Conservation (phyloP, 192 early-diverging fungal species). For the Coemansia sp. region DNA sequence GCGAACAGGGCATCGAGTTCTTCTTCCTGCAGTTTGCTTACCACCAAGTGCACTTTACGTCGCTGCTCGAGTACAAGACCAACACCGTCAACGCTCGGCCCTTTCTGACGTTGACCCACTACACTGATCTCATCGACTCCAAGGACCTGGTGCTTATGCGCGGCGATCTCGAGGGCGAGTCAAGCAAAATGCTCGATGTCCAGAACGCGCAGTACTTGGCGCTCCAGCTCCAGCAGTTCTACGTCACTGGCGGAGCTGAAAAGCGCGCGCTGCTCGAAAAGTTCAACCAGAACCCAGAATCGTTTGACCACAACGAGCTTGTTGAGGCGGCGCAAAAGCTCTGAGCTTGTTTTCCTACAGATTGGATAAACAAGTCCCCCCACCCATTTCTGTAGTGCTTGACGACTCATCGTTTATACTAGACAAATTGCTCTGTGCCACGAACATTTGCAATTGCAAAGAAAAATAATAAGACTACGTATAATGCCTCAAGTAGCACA, state of each 20-base stretch:
- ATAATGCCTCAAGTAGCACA: too few relatives aligned
- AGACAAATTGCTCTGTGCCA: too few relatives aligned
- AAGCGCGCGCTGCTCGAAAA: slow-evolving; percentile 69
- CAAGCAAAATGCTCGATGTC: slow-evolving; percentile 54
- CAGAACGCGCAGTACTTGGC: slow-evolving; percentile 78
- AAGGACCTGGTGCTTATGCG: slow-evolving; percentile 91
- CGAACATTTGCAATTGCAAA: too few relatives aligned
- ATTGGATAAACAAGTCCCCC: too few relatives aligned
- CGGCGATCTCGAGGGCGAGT: slow-evolving; percentile 65
- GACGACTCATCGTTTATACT: too few relatives aligned
- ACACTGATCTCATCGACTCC: slow-evolving; percentile 74
- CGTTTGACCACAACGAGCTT: slow-evolving; percentile 71
- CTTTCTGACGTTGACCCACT: slow-evolving; percentile 81
- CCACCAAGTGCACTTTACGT: slow-evolving; percentile 86
- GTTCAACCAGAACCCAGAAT: slow-evolving; percentile 74
- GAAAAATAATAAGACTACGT: too few relatives aligned
- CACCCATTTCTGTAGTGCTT: too few relatives aligned
- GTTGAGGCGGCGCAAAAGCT: slow-evolving; percentile 57
- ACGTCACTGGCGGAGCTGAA: slow-evolving; percentile 68
- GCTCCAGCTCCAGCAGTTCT: slow-evolving; percentile 82
- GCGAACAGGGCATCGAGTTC: slow-evolving; percentile 80
- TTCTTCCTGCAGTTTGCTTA: slow-evolving; percentile 81
- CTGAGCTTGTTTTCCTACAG: too few relatives aligned
- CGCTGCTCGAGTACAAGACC: slow-evolving; percentile 86
- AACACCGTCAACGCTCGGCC: slow-evolving; percentile 74